Conservation (phyloP, 805 yeast genomes). For the Yamadazyma laniorum region DNA sequence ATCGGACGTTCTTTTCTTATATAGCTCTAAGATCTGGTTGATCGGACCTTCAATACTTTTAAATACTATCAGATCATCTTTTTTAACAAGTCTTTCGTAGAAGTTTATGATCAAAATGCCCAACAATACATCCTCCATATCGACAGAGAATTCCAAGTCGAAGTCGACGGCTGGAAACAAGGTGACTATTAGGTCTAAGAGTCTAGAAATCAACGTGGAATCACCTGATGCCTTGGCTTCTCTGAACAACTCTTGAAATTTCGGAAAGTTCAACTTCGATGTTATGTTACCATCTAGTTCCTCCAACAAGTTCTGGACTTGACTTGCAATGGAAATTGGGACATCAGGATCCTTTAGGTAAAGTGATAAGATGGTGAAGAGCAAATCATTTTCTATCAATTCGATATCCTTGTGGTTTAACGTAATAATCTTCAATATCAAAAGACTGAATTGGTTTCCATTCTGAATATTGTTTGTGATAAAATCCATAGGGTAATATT, state of each 20-base stretch:
- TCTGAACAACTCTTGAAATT: conserved; percentile 1
- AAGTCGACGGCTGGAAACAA: conserved; percentile 7
- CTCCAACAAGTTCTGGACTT: conserved; percentile 1
- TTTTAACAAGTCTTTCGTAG: conserved; percentile 21
- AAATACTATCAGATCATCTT: not conserved
- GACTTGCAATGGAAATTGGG: conserved; percentile 1
- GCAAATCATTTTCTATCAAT: conserved; percentile 2
- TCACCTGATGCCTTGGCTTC: conserved; percentile 6
- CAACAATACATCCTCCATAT: conserved; percentile 25
- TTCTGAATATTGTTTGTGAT: conserved; percentile 14
- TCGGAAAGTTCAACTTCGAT: not conserved
- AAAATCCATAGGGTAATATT: conserved; percentile 13
- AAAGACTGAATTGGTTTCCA: conserved; percentile 12
- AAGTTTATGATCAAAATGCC: conserved; percentile 24
- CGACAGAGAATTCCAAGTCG: conserved; percentile 6
- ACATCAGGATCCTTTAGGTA: conserved; percentile 7
- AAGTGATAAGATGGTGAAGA: conserved; percentile 1
- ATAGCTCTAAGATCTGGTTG: conserved; percentile 1
- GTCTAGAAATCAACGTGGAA: conserved; percentile 6
- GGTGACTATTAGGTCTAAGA: conserved; percentile 6
- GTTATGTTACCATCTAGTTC: not conserved
- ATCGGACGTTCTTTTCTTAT: conserved; percentile 4
- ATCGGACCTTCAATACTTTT: not conserved
- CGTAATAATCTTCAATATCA: conserved; percentile 12
- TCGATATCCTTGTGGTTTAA: conserved; percentile 6